Evolutionary conservation across 2,329 filamentous ascomycete genomes (phyloP).

Genomic region (Arachnomyces sp.): DNA sequence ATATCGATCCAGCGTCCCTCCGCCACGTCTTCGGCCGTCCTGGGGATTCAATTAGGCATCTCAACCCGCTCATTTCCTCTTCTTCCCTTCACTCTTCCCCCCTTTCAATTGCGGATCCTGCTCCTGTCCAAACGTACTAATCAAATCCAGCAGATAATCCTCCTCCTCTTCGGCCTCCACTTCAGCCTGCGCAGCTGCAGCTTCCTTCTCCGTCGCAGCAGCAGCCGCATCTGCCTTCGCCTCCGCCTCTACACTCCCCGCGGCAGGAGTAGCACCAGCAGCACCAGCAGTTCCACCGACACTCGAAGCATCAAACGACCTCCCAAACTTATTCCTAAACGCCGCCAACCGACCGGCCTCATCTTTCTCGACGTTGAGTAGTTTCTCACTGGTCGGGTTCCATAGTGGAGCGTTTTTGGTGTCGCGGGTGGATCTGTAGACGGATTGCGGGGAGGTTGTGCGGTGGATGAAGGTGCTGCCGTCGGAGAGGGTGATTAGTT

Average conservation of each 20-base stretch:
- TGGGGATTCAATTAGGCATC: no score
- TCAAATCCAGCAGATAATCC: slow-evolving; percentile 52
- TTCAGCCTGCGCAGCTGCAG: slow-evolving; percentile 30
- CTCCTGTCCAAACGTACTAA: slow-evolving; percentile 43
- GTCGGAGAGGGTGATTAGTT: slow-evolving; percentile 86
- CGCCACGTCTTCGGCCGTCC: slow-evolving; percentile 2
- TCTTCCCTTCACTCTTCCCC: slow-evolving; percentile 28
- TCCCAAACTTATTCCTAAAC: slow-evolving; percentile 78
- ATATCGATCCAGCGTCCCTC: slow-evolving; percentile 6
- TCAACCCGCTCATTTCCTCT: slow-evolving; percentile 10
- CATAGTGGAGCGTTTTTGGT: slow-evolving; percentile 82
- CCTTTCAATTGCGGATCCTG: slow-evolving; percentile 25
- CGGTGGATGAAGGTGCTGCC: slow-evolving; percentile 64
- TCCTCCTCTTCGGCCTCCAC: slow-evolving; percentile 44
- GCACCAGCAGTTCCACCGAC: slow-evolving; percentile 25
- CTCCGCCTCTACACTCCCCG: slow-evolving; percentile 31
- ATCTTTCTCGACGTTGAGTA: slow-evolving; percentile 86
- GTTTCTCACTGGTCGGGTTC: slow-evolving; percentile 75
- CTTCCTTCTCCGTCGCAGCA: slow-evolving; percentile 15
- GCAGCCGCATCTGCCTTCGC: slow-evolving; percentile 31
- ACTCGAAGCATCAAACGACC: slow-evolving; percentile 64
- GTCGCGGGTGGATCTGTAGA: slow-evolving; percentile 66
- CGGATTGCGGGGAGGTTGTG: slow-evolving; percentile 45
- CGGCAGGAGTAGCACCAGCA: slow-evolving; percentile 17
- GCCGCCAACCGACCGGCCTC: slow-evolving; percentile 84